phyloP scores from a whole-genome alignment of 1,284 basidiomycete species.

The Peniophora sp. region DNA sequence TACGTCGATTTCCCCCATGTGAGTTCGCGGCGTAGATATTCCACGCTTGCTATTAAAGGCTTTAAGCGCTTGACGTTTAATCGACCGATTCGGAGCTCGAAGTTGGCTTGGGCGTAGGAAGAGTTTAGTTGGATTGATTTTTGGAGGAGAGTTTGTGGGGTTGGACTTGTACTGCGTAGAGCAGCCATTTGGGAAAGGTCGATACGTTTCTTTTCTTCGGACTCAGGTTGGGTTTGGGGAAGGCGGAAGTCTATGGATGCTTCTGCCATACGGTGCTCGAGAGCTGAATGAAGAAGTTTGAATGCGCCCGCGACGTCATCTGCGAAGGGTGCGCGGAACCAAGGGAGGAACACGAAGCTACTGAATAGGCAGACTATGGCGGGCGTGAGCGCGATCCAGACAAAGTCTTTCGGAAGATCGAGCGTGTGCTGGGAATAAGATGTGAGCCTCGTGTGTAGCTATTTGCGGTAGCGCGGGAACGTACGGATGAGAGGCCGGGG shows the following conservation, averaged over 20 bases:
- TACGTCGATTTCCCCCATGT: conserved; percentile 34
- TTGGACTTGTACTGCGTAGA: neutral
- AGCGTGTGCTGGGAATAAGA: conserved; percentile 22
- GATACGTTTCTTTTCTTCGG: conserved; percentile 6
- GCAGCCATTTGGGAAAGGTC: neutral
- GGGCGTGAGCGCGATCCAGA: conserved; percentile 35
- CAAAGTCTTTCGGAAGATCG: conserved; percentile 23
- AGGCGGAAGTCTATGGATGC: conserved; percentile 2
- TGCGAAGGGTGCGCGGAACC: conserved; percentile 37
- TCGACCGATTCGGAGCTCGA: conserved; percentile 38
- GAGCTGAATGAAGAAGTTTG: conserved; percentile 24
- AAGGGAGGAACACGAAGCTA: conserved; percentile 31
- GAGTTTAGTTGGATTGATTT: conserved; percentile 33
- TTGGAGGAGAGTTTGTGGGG: conserved; percentile 21
- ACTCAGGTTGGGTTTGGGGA: conserved; percentile 7
- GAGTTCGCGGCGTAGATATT: conserved; percentile 39
- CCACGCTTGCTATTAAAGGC: conserved; percentile 33
- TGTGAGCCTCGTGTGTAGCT: neutral
- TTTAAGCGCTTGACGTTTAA: conserved; percentile 36
- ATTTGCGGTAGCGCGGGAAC: conserved; percentile 2
- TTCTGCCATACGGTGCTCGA: neutral
- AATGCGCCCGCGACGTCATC: conserved; percentile 30
- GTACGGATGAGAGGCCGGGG: conserved; percentile 24
- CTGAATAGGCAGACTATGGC: conserved; percentile 31
- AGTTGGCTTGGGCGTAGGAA: conserved; percentile 37